phyloP scores from a whole-genome alignment of 441 rosid genomes.

The Theobroma grandiflorum region DNA sequence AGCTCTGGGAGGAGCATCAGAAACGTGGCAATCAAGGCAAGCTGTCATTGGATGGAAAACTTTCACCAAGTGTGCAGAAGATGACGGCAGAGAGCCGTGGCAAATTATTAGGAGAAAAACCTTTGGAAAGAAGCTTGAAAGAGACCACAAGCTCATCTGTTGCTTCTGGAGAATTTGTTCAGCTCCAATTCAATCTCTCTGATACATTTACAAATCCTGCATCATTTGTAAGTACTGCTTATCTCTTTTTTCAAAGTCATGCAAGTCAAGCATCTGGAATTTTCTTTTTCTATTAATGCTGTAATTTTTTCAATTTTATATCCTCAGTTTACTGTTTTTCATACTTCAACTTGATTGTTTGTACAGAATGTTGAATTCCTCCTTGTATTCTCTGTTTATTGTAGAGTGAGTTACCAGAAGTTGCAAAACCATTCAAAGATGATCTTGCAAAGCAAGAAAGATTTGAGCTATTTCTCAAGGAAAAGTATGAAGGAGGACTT shows the following conservation, averaged over 20 bases:
- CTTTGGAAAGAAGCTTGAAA: slow-evolving; percentile 73
- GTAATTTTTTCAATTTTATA: slow-evolving; percentile 11
- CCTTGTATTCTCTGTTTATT: slow-evolving; percentile 22
- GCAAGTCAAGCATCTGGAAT: slow-evolving; percentile 8
- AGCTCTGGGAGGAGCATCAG: slow-evolving; percentile 90
- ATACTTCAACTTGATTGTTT: slow-evolving; percentile 12
- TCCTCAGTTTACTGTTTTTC: background rate
- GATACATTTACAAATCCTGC: slow-evolving; percentile 87
- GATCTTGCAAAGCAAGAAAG: slow-evolving; percentile 90
- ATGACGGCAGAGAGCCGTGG: slow-evolving; percentile 95
- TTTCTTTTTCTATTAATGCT: slow-evolving; percentile 23
- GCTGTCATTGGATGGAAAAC: slow-evolving; percentile 60
- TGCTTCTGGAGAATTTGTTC: slow-evolving; percentile 60
- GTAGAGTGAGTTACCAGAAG: slow-evolving; percentile 70
- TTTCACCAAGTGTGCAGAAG: slow-evolving; percentile 52
- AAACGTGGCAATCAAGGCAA: slow-evolving; percentile 66
- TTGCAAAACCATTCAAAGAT: slow-evolving; percentile 84
- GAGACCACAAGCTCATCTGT: slow-evolving; percentile 49
- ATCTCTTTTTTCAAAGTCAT: slow-evolving; percentile 20
- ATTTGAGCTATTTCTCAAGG: slow-evolving; percentile 93
- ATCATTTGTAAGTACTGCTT: slow-evolving; percentile 62
- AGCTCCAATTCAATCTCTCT: slow-evolving; percentile 71
- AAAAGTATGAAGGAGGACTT: slow-evolving; percentile 93
- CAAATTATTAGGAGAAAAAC: slow-evolving; percentile 86
- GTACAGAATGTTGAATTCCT: slow-evolving; percentile 15